Evolutionary conservation across 768 basidiomycete species (phyloP), one percentile per base, ranked within the genome.

Genomic region (Hortiboletus campestris): DNA sequence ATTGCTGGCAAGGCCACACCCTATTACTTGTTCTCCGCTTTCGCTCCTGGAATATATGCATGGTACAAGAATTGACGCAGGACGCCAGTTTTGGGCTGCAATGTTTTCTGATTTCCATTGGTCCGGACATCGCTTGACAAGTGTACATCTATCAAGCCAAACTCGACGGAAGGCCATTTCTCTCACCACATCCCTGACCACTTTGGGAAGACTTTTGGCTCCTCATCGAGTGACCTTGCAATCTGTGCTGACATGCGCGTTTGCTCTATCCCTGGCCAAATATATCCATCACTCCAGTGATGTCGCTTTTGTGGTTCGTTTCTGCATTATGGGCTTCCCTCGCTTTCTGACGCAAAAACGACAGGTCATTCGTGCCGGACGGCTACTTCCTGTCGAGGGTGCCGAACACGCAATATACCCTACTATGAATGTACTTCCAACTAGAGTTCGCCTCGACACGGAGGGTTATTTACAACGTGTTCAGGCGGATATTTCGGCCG

Each of bases 321-420:
- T 51, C 13, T 45, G n/a, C 16, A 32, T 31, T 29, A 9, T 46
- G 20, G n/a, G 10, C 9, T 13, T 25, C 32, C 19, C 28, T 11
- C 22, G 14, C 28, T 47, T 34, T 42, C 41, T 64, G 32, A 63
- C 14, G n/a, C 19, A 19, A 25, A 29, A 17, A 34, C 3, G 19
- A 46, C 53, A 72, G 71, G 64, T 66, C 25, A 69, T 72, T 38
- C 68, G 72, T 17, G 63, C 72, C 14, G 71, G 70, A 13, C 62
- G 71, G 10, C 49, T 70, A 29, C 53, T 65, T 45, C 67, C 67
- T 25, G 60, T 70, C 1, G 64, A 63, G n/a, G 54, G 60, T 36
- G 56, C 63, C 40, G 63, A 63, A 52, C 46, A 49, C 16, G 65
- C 64, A 5, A 51, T 67, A 46, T 63, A 49, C 42, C 72, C 72